Evolutionary conservation across 805 yeast genomes (phyloP), one percentile per base, ranked within the genome.

Genomic region (Sugiyamaella marilandica): DNA sequence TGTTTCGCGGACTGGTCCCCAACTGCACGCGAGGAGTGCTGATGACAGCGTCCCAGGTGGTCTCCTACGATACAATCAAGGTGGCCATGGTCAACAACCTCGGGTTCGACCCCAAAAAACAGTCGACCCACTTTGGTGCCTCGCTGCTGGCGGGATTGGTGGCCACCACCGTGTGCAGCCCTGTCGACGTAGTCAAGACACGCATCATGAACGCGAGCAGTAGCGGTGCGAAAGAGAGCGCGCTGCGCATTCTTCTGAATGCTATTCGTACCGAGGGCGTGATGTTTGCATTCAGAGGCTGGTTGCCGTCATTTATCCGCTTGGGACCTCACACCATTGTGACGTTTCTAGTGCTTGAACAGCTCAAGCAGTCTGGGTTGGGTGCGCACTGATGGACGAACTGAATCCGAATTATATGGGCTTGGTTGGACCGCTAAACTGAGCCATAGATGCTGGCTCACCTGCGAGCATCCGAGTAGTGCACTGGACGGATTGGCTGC

Each of bases 31-130:
- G 96, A 65, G 96, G 95, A 34, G 80, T 87, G 8, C 73, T 88
- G 52, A 88, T 88, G 96, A 88, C 96, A 0, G 91, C 95, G 0
- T 83, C 92, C 2, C 96, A 88, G 66, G 94, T 87, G 51, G 96
- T 87, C 3, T 84, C 95, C 0, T 88, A 88, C 63, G 96, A 88
- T 66, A 74, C 84, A 34, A 83, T 87, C 29, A 88, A 88, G 66
- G 69, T 72, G 13, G 56, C 81, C 41, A 70, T 88, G 51, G 86
- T 87, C 14, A 69, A 72, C 2, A 59, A 64, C 4, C 51, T 80
- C 1, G 66, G 71, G 2, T 67, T 83, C 69, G 83, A 85, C 62
- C 81, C 87, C 41, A 69, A 77, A 16, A 77, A 82, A 50, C 80
- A 81, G 58, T 61, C 82, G 0, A 87, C 96, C 2, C 95, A 88